A percentile compares a stretch with the other conserved stretches of the same genome.
Evolutionary conservation across 257 asterid genomes (phyloP).

Genomic region (Capsicum baccatum): DNA sequence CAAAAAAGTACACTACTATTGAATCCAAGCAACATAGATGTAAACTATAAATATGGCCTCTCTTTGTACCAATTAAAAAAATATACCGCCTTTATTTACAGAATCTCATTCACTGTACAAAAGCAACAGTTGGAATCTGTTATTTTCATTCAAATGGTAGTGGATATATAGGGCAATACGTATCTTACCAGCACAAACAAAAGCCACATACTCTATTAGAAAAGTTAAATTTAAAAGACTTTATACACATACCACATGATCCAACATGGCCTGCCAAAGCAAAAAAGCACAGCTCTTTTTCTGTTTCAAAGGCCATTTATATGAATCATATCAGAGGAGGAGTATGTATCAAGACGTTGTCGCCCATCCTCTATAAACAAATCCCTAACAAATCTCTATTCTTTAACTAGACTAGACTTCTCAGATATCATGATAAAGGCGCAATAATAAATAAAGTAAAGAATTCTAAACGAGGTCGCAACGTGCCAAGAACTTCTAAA

Average conservation of each 20-base stretch:
- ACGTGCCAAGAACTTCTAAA: not conserved
- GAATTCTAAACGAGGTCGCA: not conserved
- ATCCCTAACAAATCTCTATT: not conserved
- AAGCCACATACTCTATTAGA: not conserved
- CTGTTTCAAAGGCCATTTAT: not conserved
- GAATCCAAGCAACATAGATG: no score
- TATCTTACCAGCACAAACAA: not conserved
- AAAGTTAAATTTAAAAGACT: not conserved
- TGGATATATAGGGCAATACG: not conserved
- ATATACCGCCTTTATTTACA: not conserved
- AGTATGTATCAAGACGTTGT: not conserved
- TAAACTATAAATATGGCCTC: no score
- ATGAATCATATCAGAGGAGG: not conserved
- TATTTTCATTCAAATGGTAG: not conserved
- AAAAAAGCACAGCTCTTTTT: not conserved
- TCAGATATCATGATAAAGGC: not conserved
- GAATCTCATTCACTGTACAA: constrained; percentile 22
- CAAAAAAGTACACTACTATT: no score
- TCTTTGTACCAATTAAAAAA: no score
- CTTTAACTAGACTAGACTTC: not conserved
- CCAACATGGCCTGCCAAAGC: not conserved
- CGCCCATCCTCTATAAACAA: no score
- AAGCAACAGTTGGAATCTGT: not conserved
- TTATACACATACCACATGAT: not conserved
- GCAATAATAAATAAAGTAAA: no score